Conservation (phyloP, 169 alveolate genomes). For the Toxoplasma gondii region DNA sequence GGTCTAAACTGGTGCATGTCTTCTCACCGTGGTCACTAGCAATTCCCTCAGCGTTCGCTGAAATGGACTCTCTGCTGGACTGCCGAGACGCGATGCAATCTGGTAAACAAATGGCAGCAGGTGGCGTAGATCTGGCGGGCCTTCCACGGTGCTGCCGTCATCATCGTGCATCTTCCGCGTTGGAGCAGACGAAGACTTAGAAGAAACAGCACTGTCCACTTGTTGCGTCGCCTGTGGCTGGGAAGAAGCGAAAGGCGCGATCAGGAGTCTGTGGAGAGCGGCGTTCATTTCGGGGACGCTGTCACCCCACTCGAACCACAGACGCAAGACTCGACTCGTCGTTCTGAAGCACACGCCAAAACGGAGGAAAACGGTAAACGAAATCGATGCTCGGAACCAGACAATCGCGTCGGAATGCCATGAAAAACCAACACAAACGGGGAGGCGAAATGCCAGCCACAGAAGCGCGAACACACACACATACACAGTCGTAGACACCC, state of each 20-base stretch:
- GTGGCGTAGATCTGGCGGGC: constrained; percentile 53
- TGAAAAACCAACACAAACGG: too few species aligned
- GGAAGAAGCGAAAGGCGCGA: not conserved
- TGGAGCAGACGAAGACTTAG: too few species aligned
- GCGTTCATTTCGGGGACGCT: constrained; percentile 19
- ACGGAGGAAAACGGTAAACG: not conserved
- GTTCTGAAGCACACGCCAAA: not conserved
- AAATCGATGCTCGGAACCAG: too few species aligned
- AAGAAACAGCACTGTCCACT: too few species aligned
- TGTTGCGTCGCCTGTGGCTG: not conserved
- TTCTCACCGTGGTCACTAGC: constrained; percentile 20
- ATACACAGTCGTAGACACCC: too few species aligned
- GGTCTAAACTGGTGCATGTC: not conserved
- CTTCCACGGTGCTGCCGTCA: not conserved
- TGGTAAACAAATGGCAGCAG: constrained; percentile 70
- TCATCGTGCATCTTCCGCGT: too few species aligned
- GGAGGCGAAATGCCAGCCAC: too few species aligned
- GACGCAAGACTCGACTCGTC: constrained; percentile 50
- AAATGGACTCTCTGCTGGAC: constrained; percentile 37
- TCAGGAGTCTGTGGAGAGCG: not conserved
- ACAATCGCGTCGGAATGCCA: too few species aligned
- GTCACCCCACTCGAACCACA: constrained; percentile 44
- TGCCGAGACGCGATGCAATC: constrained; percentile 70
- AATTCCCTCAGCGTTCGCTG: constrained; percentile 46
- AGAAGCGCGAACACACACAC: too few species aligned